Evolutionary conservation across 2,329 filamentous ascomycete species (phyloP).

Genomic region (Neofusicoccum laricinum): DNA sequence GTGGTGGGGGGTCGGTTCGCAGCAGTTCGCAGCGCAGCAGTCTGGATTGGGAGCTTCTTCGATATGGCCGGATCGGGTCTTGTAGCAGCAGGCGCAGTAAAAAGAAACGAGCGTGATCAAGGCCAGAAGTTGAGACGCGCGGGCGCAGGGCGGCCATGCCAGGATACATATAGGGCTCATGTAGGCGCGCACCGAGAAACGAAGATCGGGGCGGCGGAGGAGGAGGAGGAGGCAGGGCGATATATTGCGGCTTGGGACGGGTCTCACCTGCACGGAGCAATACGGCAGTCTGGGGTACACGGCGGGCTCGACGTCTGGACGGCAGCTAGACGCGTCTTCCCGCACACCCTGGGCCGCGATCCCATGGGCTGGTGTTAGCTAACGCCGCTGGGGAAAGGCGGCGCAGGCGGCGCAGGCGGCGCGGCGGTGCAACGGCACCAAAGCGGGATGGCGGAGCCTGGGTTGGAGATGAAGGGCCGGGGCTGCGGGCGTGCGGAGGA

Average conservation of each 20-base stretch:
- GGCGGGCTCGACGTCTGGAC: background rate
- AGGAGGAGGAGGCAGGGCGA: background rate
- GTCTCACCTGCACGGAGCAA: background rate
- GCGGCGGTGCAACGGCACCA: background rate
- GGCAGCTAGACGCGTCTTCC: background rate
- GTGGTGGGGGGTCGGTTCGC: background rate
- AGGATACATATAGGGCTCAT: background rate
- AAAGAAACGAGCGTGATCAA: background rate
- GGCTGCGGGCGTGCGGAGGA: background rate
- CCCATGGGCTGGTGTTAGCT: background rate
- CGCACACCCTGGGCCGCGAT: background rate
- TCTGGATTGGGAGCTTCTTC: background rate
- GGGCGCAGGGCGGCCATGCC: background rate
- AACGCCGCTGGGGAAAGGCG: background rate
- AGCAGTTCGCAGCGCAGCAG: background rate
- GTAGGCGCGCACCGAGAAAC: background rate
- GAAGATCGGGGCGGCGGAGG: background rate
- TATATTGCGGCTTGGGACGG: background rate
- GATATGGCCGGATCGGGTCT: background rate
- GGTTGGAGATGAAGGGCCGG: background rate
- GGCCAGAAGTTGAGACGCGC: background rate
- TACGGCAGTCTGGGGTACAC: no score
- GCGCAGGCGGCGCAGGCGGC: background rate
- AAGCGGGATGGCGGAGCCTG: background rate
- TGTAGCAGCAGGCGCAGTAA: background rate